A percentile compares a stretch with the other conserved stretches of the same genome.
These are phyloP conservation scores for Amesomyces nigricolor DNA, from an alignment of 2,329 filamentous ascomycete genomes.

Conservation along the genomic window DNA sequence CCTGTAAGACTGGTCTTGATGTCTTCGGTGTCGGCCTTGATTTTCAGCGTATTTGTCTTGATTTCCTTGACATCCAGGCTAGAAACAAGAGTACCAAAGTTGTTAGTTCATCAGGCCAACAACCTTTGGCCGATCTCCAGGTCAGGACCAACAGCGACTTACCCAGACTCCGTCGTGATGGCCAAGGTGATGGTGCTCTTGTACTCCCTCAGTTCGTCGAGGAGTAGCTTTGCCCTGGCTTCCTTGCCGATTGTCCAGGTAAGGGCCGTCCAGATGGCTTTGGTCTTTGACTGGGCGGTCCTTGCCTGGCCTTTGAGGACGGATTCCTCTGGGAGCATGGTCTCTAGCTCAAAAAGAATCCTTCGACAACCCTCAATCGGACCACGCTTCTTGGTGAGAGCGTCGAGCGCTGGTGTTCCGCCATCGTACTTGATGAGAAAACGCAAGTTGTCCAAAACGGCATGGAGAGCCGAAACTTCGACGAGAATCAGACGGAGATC, in stretches of 20 bases:
- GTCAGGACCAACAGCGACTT: not conserved
- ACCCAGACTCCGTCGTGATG: constrained; percentile 9
- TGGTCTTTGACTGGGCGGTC: not conserved
- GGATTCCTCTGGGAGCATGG: not conserved
- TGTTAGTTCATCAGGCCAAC: too few species aligned
- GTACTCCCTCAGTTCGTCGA: constrained; percentile 12
- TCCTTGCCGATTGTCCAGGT: constrained; percentile 9
- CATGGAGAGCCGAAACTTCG: constrained; percentile 8
- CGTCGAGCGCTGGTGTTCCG: not conserved
- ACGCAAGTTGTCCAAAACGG: constrained; percentile 10
- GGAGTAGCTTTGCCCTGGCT: constrained; percentile 1
- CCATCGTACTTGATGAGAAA: constrained; percentile 1
- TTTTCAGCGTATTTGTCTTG: not conserved
- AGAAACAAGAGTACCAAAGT: not conserved
- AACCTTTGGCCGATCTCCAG: too few species aligned
- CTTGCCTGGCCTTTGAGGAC: not conserved
- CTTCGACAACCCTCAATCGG: constrained; percentile 12
- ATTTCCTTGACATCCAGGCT: constrained; percentile 1
- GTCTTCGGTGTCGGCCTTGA: constrained; percentile 1
- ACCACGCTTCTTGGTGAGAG: not conserved
- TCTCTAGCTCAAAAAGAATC: not conserved
- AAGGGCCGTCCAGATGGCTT: not conserved
- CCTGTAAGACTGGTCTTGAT: not conserved
- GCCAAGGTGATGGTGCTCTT: constrained; percentile 17
- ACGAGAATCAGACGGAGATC: constrained; percentile 20